Conservation (phyloP, 1,139 yeast species). For the Kurtzmaniella quercitrusa region DNA sequence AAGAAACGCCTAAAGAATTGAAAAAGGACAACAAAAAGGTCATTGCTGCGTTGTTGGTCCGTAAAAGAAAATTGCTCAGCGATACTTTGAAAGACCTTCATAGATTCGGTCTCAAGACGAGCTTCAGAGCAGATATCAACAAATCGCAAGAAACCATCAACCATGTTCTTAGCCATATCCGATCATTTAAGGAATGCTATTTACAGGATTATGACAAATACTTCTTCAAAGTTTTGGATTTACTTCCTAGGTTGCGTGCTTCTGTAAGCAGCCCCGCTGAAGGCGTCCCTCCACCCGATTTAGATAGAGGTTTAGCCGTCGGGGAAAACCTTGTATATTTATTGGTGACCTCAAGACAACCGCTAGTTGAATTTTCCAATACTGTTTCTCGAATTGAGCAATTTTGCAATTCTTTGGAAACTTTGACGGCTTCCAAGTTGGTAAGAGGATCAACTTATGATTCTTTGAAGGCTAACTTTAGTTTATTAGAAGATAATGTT, state of each 20-base stretch:
- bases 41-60: conserved; percentile 70
- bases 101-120: conserved; percentile 69
- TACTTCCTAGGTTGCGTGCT: conserved; percentile 74
- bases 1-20: conserved; percentile 71
- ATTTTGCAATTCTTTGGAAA: conserved; percentile 14
- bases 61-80: conserved; percentile 74
- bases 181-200: conserved; percentile 37
- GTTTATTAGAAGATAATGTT: conserved; percentile 14
- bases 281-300: conserved; percentile 74
- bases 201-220: conserved; percentile 52
- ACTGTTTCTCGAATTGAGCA: conserved; percentile 12
- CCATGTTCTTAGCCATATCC: conserved; percentile 53
- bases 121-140: conserved; percentile 61
- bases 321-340: conserved; percentile 66
- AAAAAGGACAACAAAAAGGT: conserved; percentile 73
- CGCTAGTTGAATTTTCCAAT: conserved; percentile 32
- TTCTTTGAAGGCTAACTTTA: conserved; percentile 18
- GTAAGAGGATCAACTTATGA: conserved; percentile 15
- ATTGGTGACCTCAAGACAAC: conserved; percentile 46
- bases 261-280: conserved; percentile 52
- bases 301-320: conserved; percentile 76
- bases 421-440: conserved; percentile 11
- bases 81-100: conserved; percentile 71
- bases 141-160: conserved; percentile 61
- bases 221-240: conserved; percentile 70